Percentiles rank a stretch among this genome's conserved stretches.
Evolutionary conservation across 306 rosid species (phyloP).

Genomic region (Heteromeles arbutifolia): DNA sequence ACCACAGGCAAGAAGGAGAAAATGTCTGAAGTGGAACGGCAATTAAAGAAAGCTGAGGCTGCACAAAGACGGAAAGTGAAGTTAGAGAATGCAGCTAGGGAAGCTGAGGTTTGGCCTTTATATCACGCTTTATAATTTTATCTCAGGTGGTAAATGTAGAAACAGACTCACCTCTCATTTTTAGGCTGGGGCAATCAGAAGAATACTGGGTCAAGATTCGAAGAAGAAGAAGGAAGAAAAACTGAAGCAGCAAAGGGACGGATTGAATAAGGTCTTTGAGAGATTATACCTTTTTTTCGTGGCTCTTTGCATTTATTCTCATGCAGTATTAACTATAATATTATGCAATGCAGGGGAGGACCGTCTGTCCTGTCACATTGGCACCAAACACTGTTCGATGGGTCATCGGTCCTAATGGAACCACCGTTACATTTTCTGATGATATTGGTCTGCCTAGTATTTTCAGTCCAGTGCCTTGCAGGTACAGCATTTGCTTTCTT

Average conservation of each 20-base stretch:
- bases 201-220: constrained; percentile 57
- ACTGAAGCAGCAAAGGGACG: constrained; percentile 38
- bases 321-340: background rate
- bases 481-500: constrained; percentile 24
- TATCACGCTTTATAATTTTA: background rate
- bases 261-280: constrained; percentile 27
- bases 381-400: constrained; percentile 45
- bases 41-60: constrained; percentile 54
- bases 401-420: constrained; percentile 44
- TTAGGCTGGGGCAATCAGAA: constrained; percentile 61
- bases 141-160: constrained; percentile 1
- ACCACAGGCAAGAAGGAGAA: constrained; percentile 36
- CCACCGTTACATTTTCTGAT: constrained; percentile 40
- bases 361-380: constrained; percentile 23
- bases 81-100: constrained; percentile 46
- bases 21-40: constrained; percentile 46
- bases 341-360: constrained; percentile 42
- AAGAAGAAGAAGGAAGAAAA: constrained; percentile 55
- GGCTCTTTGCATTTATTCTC: background rate
- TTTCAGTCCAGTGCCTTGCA: constrained; percentile 34
- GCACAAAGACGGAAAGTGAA: constrained; percentile 52
- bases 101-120: constrained; percentile 48
- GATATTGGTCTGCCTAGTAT: constrained; percentile 54
- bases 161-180: constrained; percentile 5
- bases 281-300: background rate